Base-by-base conservation (phyloP, 2,329 filamentous ascomycete species). In the Fusarium siculi region DNA sequence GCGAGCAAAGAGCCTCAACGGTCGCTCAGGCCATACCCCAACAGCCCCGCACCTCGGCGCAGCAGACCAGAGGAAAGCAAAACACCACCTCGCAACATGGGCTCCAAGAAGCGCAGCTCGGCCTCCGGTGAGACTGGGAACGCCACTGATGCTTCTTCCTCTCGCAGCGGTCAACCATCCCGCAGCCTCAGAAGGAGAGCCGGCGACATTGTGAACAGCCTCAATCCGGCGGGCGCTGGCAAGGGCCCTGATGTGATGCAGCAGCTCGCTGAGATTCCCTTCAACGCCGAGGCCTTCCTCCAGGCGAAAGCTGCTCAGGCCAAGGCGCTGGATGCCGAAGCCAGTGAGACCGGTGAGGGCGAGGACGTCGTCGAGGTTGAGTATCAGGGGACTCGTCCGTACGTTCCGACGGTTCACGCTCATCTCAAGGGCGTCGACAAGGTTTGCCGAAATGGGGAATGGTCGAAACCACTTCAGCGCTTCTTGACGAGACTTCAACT, bases 191-290 rank as follows among this genome's bases (percentile, higher is more conserved):
- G 57, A 8, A 49, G 55, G 25, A 43, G 65, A 36, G 52, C 42
- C 9, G 60, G 44, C 14, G 66, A 69, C 34, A 49, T 23, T n/a
- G 28, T 28, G 28, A 40, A 36, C 66, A 49, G 50, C 52, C 42
- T 65, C 44, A 65, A 42, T 39, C 65, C 66, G 1, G 42, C 23
- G 7, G 58, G 65, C 12, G 23, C 40, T 10, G 65, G 55, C 25
- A 68, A 68, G 54, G 34, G 34, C 30, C 34, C 23, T 11, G 68
- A 65, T 7, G 50, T 44, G 8, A 25, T 34, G 8, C 70, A 73
- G 34, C 69, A 72, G 21, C 55, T 73, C 25, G 44, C 46, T 4
- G 70, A 73, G 32, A 73, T 73, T 19, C 70, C 70, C n/a, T 64
- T 73, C 23, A 52, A 73, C 9, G 53, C 54, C 18, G 65, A 73